Base-by-base conservation (phyloP, 345 rosid species). In the Reutealis trisperma region DNA sequence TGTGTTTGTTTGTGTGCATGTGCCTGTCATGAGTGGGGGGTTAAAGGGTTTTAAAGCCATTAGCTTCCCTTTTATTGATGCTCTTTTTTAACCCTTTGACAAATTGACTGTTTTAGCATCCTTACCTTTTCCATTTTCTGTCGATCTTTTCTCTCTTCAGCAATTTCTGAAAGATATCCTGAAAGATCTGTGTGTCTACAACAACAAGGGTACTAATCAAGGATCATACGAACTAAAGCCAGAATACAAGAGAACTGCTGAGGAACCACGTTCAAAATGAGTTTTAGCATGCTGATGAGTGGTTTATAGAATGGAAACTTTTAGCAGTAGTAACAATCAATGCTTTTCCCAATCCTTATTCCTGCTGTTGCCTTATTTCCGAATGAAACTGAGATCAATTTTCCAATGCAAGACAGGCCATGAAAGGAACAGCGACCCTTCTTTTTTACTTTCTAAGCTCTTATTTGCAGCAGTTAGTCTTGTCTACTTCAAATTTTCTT, bases 201-300 rank as follows among this genome's bases (percentile, higher is more conserved):
- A 92, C 78, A 94, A 92, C 86, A 94, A 90, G 82, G 98, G 97
- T 66, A 83, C 87, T 18, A 91, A 89, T 80, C 98, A 92, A 84
- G 97, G 97, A 75, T 85, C 98, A 55, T 94, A 94, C 77, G 94
- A 92, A 87, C 88, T 94, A 73, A 94, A 94, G 91, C 92, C 90
- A 25, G 98, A 94, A 80, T 92, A 92, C 88, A 91, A 86, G 90
- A 90, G 74, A 83, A 63, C 94, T 19, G 32, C 55, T 12, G 88
- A 87, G 12, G 89, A 88, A 22, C 74, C 83, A 71, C 25, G 67
- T 73, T 62, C 71, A 25, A 32, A 76, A 77, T 72, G 83, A 74
- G 60, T 73, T 67, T 66, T 54, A 18, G 59, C 19, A 18, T 54
- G 59, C 7, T 54, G 6, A 9, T 47, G 13, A 47, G 4, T 42